phyloP scores from a whole-genome alignment of 2,329 filamentous ascomycete species.

The Diatrype stigma region DNA sequence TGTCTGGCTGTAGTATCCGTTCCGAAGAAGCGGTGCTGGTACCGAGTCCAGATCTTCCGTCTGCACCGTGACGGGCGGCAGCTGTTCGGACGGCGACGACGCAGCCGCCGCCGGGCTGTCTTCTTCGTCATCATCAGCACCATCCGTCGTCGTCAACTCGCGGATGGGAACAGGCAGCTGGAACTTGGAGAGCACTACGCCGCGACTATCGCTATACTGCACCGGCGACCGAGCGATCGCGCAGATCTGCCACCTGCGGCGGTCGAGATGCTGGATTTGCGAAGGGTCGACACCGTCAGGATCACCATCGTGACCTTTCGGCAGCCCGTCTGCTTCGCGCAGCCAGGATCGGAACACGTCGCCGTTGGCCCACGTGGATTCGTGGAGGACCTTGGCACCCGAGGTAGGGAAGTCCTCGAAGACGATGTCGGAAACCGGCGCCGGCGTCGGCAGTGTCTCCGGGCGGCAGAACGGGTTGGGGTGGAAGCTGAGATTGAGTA shows the following conservation, averaged over 20 bases:
- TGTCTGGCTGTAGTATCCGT: too few relatives aligned
- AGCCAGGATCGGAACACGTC: slow-evolving; percentile 9
- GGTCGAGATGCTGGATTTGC: slow-evolving; percentile 1
- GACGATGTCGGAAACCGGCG: slow-evolving; percentile 1
- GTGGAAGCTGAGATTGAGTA: slow-evolving; percentile 51
- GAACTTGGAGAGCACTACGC: slow-evolving; percentile 23
- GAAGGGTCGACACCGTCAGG: neutral
- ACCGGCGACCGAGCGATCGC: slow-evolving; percentile 24
- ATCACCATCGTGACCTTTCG: neutral
- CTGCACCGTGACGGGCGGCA: slow-evolving; percentile 7
- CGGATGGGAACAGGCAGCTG: slow-evolving; percentile 15
- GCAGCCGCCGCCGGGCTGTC: neutral
- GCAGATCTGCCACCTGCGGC: slow-evolving; percentile 15
- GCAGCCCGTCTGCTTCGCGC: slow-evolving; percentile 5
- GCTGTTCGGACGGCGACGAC: neutral
- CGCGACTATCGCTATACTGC: slow-evolving; percentile 27
- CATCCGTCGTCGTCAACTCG: neutral
- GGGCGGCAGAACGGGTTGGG: slow-evolving; percentile 60
- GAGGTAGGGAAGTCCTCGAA: neutral
- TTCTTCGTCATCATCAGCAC: too few relatives aligned
- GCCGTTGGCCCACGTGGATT: neutral
- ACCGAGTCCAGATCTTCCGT: slow-evolving; percentile 18
- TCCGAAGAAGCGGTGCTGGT: slow-evolving; percentile 1
- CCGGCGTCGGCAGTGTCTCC: slow-evolving; percentile 7
- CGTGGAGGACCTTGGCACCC: neutral